Base-by-base conservation (phyloP, 176 grass and related monocot genomes). In the Typha latifolia region DNA sequence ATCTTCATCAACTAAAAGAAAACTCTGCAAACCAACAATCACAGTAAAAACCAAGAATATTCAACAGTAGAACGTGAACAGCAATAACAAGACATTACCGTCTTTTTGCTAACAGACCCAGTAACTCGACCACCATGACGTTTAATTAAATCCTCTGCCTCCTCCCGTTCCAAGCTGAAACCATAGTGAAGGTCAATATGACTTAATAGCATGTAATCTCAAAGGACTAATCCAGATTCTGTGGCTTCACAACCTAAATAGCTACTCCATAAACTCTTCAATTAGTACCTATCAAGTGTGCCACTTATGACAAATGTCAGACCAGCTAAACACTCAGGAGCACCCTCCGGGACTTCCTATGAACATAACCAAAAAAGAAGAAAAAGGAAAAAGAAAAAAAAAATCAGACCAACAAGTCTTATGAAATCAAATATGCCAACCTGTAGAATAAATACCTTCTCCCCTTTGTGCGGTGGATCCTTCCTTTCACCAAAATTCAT, bases 401-500 rank as follows among this genome's bases (percentile, higher is more conserved):
- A 24, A 21, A 61, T 56, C 21, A 24, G 18, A 49, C 19, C 61
- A 68, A 26, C 62, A 64, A 43, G 12, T 37, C 37, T 59, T 2
- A 63, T 53, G 37, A 75, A 43, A 67, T 64, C 49, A 79, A 68
- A 22, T 65, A 62, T 57, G 27, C 37, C 37, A 43, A 6, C 9
- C 7, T 37, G 37, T 43, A 9, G 37, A 43, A 43, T 43, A 43
- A 43, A 43, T 81, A 94, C 95, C 86, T 99, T 99, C 78, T 99
- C 95, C 69, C 95, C 89, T 85, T 94, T 94, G 75, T 93, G 95
- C 59, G 95, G 95, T 24, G 95, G 95, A 61, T 99, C 95, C 77
- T 93, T 90, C 68, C 95, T 90, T 62, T 99, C 95, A 74, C 89
- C 95, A 79, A 93, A 99, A 87, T 90, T 93, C 89, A 94, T 94